These are phyloP conservation scores for Aspergillus felis DNA, from an alignment of 2,329 filamentous ascomycete species.

Conservation along the genomic window DNA sequence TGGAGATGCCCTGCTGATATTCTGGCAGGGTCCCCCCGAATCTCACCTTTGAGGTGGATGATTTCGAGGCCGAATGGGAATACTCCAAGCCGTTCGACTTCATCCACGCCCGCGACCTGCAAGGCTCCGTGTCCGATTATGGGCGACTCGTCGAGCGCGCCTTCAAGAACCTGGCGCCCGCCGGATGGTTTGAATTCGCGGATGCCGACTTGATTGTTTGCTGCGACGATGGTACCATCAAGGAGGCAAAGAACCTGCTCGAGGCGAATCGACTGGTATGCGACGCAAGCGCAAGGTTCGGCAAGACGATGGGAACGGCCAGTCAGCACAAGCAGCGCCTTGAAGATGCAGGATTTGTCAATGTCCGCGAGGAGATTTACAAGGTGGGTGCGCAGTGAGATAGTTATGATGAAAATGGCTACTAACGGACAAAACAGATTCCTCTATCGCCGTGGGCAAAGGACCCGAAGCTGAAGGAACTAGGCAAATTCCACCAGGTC, in stretches of 20 bases:
- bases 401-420: too few species aligned
- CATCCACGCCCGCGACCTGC: constrained; percentile 24
- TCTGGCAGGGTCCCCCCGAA: constrained; percentile 25
- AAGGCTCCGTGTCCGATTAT: constrained; percentile 22
- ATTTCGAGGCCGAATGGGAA: constrained; percentile 24
- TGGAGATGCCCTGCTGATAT: neutral
- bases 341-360: constrained; percentile 51
- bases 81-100: constrained; percentile 23
- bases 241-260: constrained; percentile 21
- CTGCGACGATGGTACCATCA: constrained; percentile 27
- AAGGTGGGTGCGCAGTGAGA: constrained; percentile 25
- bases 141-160: constrained; percentile 22
- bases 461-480: constrained; percentile 44
- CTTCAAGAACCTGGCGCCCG: constrained; percentile 40
- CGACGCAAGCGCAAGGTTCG: constrained; percentile 28
- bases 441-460: constrained; percentile 49
- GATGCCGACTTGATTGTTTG: constrained; percentile 26
- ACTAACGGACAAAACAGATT: constrained; percentile 26
- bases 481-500: constrained; percentile 22
- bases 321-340: constrained; percentile 41
- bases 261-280: constrained; percentile 25
- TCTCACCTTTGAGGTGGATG: constrained; percentile 26
- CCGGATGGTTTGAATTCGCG: constrained; percentile 51
- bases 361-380: constrained; percentile 47
- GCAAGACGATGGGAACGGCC: constrained; percentile 33